Evolutionary conservation across 2,329 filamentous ascomycete genomes (phyloP), one percentile per base, ranked within the genome.

Genomic region (Penicillium aurantiogriseum): DNA sequence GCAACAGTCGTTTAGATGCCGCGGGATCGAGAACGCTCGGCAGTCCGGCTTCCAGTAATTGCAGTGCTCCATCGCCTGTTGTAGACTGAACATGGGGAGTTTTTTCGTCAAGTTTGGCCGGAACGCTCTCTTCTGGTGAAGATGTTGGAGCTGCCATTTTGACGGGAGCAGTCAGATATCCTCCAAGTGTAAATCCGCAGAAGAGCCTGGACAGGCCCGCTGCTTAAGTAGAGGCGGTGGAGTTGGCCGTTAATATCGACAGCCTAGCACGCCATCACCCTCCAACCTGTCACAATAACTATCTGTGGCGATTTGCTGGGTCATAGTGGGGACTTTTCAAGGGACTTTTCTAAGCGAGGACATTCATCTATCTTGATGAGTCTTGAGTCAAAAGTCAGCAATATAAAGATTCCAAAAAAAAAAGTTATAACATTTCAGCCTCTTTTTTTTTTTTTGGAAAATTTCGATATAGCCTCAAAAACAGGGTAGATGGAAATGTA

Each of bases 1-100:
- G 63, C 7, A 71, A 59, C 29, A 69, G 57, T 17, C 56, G 63
- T 36, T 35, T 38, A 17, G 58, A 59, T 9, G 60, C 49, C 7
- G 51, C 44, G 3, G 55, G 55, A 23, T 62, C 55, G 13, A 61
- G 19, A 3, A 31, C 35, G 13, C 56, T 43, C 15, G 38, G 15
- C 5, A 27, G 17, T 27, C 51, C 51, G 8, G 44, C 51, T 49
- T 54, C 44, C 27, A 54, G 51, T 23, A 54, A 27, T 27, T 54
- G 44, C 4, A 54, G 44, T 13, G 51, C 51, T 25, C 43, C 51
- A 42, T 54, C 51, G 17, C 44, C 51, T 17, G 27, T 17, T 15
- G 40, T 29, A 25, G 51, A 27, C 15, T 54, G 44, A 13, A 42
- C 35, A n/a, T 33, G 10, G 15, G 44, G 27, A 5, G 7, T 19